Conservation (phyloP, 495 filamentous ascomycete species). For the Podospora anserina region DNA sequence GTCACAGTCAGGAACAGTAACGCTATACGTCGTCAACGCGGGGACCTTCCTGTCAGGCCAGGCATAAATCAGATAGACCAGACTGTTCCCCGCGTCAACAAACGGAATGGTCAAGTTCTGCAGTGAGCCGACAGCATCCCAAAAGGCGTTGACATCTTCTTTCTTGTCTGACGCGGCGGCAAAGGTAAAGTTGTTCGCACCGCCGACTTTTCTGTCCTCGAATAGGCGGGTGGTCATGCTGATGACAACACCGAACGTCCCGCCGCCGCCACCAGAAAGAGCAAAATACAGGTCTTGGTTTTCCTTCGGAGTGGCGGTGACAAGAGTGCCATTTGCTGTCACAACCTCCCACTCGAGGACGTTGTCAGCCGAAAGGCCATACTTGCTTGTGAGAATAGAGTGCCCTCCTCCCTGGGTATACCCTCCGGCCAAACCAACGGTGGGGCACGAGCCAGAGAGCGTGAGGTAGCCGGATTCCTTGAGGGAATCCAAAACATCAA, state of each 20-base stretch:
- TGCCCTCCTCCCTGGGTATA: not conserved
- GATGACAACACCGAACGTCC: not conserved
- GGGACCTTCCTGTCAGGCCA: not conserved
- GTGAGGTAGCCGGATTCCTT: not conserved
- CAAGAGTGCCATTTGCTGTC: not conserved
- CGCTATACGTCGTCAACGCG: not conserved
- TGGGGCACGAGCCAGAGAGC: not conserved
- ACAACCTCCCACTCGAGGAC: slow-evolving; percentile 3
- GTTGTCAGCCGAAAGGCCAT: not conserved
- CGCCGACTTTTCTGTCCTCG: not conserved
- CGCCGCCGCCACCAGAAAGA: not conserved
- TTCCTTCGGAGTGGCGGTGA: not conserved
- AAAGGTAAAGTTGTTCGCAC: not conserved
- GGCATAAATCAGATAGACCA: not conserved
- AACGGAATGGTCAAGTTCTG: not conserved
- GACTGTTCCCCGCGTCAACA: not conserved
- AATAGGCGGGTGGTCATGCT: not conserved
- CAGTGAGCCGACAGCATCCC: not conserved
- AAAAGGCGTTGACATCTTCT: not conserved
- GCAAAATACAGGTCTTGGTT: not conserved
- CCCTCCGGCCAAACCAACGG: not conserved
- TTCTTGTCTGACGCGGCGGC: not conserved
- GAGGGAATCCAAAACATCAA: not conserved
- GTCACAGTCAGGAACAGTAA: not conserved
- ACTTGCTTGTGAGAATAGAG: not conserved